A percentile compares a stretch with the other conserved stretches of the same genome.
Evolutionary conservation across 1,284 basidiomycete genomes (phyloP).

Genomic region (Ceratobasidium sp.): DNA sequence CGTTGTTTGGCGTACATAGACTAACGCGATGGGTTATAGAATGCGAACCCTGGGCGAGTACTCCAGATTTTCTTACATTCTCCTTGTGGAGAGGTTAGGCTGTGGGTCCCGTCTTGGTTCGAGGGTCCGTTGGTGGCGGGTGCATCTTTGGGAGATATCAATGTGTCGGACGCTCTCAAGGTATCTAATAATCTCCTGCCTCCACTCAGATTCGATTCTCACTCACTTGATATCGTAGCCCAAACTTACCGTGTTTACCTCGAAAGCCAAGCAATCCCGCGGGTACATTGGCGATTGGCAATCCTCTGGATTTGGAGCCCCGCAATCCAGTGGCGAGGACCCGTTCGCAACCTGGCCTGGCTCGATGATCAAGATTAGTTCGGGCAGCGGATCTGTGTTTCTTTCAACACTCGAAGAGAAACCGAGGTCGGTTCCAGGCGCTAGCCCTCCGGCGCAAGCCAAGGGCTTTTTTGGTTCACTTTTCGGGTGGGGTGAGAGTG

Average conservation of each 20-base stretch:
- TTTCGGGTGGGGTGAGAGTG: neutral
- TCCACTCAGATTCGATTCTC: neutral
- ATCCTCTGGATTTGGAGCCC: neutral
- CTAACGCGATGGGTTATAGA: too few species aligned
- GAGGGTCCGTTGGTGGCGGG: neutral
- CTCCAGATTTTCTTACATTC: neutral
- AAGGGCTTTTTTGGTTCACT: neutral
- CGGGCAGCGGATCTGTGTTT: neutral
- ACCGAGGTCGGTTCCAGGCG: neutral
- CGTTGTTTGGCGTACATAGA: too few species aligned
- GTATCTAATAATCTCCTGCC: neutral
- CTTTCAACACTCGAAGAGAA: neutral
- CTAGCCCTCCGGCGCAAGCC: too few species aligned
- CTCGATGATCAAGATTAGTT: neutral
- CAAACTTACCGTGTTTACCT: neutral
- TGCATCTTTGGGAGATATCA: neutral
- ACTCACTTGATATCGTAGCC: neutral
- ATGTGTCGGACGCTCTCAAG: neutral
- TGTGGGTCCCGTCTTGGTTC: neutral
- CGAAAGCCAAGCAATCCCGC: neutral
- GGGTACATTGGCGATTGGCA: slow-evolving; percentile 15
- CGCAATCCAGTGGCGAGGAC: neutral
- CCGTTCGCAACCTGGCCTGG: neutral
- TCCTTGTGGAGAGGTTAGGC: neutral
- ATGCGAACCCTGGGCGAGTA: neutral